Percentiles rank a stretch among this genome's conserved stretches.
phyloP scores from a whole-genome alignment of 176 grass and related monocot species.

The Cenchrus purpureus region DNA sequence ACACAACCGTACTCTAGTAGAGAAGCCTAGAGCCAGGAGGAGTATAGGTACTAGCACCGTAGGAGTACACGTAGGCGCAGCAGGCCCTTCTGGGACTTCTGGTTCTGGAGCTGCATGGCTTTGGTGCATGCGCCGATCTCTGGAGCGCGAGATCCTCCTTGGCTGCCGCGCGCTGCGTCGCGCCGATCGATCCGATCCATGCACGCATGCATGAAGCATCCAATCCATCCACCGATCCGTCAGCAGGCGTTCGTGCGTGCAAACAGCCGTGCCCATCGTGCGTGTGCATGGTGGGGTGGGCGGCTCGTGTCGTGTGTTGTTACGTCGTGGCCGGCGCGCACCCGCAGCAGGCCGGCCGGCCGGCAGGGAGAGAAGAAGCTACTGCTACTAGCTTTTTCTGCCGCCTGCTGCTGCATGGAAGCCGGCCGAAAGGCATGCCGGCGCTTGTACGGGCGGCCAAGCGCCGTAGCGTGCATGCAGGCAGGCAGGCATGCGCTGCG shows the following conservation, averaged over 20 bases:
- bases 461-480: neutral
- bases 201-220: slow-evolving; percentile 17
- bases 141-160: slow-evolving; percentile 27
- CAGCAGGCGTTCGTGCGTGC: no score
- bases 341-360: neutral
- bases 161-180: neutral
- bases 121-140: neutral
- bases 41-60: no score
- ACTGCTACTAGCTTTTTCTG: neutral
- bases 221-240: neutral
- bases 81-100: no score
- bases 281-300: neutral
- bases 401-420: neutral
- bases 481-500: neutral
- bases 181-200: neutral
- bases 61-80: no score
- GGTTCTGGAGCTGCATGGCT: no score
- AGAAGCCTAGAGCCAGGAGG: no score
- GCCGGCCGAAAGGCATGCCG: slow-evolving; percentile 32
- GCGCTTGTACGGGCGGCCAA: neutral
- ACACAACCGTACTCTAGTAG: no score
- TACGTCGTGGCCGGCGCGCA: slow-evolving; percentile 9
- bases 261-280: no score
- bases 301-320: slow-evolving; percentile 3
- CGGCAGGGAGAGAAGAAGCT: neutral